Percentiles rank a stretch among this genome's conserved stretches.
These are phyloP conservation scores for Gnomoniopsis sp. DNA, from an alignment of 2,329 filamentous ascomycete genomes.

Conservation along the genomic window DNA sequence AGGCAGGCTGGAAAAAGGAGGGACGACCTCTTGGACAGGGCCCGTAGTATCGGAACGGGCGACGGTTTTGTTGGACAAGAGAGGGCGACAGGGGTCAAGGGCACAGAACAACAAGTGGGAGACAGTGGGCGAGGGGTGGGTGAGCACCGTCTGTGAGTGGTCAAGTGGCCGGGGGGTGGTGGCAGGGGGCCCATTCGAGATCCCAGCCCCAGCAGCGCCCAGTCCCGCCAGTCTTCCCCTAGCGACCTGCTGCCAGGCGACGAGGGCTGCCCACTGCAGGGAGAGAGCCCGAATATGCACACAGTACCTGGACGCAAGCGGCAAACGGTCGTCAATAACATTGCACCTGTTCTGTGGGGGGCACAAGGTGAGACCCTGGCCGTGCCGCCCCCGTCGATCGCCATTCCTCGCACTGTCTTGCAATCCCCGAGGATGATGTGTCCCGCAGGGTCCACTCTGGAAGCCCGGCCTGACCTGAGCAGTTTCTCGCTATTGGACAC, in stretches of 20 bases:
- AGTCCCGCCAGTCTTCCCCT: no score
- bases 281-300: no score
- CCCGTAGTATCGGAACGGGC: slow-evolving; percentile 1
- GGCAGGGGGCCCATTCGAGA: no score
- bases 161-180: neutral
- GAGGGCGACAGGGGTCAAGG: slow-evolving; percentile 9
- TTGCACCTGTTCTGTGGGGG: no score
- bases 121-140: slow-evolving; percentile 4
- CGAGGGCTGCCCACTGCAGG: no score
- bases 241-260: no score
- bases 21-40: slow-evolving; percentile 2
- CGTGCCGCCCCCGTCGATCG: neutral
- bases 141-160: neutral
- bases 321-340: no score
- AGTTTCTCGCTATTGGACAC: slow-evolving; percentile 1
- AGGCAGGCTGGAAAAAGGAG: slow-evolving; percentile 8
- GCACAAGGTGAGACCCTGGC: neutral
- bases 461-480: slow-evolving; percentile 3
- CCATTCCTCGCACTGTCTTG: neutral
- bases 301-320: no score
- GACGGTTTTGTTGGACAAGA: slow-evolving; percentile 14
- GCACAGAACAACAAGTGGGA: neutral
- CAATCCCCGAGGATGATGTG: neutral
- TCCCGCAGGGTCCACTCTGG: no score
- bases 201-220: no score